phyloP scores from a whole-genome alignment of 805 yeast species.

The Myxozyma mucilagina region DNA sequence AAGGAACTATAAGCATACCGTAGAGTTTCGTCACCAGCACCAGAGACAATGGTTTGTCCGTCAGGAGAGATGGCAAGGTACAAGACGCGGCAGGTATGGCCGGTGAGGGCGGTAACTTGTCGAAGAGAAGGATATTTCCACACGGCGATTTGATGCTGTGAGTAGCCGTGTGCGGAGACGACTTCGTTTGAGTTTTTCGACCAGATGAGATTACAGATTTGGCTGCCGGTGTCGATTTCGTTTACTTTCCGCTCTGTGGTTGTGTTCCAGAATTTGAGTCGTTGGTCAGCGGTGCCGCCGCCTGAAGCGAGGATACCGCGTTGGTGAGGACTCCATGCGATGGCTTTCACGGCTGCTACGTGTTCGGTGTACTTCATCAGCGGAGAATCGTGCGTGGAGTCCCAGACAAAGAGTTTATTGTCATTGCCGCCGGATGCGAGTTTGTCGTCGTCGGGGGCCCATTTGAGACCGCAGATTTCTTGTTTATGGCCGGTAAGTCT shows the following conservation, averaged over 20 bases:
- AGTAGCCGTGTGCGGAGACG: constrained; percentile 93
- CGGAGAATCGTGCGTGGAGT: constrained; percentile 68
- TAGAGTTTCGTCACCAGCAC: constrained; percentile 97
- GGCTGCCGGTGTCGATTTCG: constrained; percentile 94
- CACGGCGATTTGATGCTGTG: constrained; percentile 82
- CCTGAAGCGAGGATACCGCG: constrained; percentile 92
- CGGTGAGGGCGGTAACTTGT: constrained; percentile 89
- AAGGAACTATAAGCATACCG: constrained; percentile 46
- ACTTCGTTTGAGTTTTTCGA: constrained; percentile 87
- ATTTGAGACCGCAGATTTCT: constrained; percentile 93
- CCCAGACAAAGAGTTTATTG: constrained; percentile 84
- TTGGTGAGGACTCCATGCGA: constrained; percentile 97
- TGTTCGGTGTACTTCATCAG: constrained; percentile 76
- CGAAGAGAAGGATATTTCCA: constrained; percentile 95
- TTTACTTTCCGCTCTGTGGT: constrained; percentile 68
- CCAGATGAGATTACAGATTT: constrained; percentile 93
- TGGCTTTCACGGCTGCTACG: constrained; percentile 92
- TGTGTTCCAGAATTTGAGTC: constrained; percentile 90
- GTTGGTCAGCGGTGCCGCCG: constrained; percentile 94
- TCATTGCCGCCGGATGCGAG: constrained; percentile 96
- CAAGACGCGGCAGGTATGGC: constrained; percentile 89
- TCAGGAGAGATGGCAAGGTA: constrained; percentile 91
- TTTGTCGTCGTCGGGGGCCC: constrained; percentile 90
- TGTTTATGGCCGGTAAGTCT: constrained; percentile 77
- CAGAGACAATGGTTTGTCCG: constrained; percentile 95